Base-by-base conservation (phyloP, 2,329 filamentous ascomycete species). In the Ophiocordyceps australis region DNA sequence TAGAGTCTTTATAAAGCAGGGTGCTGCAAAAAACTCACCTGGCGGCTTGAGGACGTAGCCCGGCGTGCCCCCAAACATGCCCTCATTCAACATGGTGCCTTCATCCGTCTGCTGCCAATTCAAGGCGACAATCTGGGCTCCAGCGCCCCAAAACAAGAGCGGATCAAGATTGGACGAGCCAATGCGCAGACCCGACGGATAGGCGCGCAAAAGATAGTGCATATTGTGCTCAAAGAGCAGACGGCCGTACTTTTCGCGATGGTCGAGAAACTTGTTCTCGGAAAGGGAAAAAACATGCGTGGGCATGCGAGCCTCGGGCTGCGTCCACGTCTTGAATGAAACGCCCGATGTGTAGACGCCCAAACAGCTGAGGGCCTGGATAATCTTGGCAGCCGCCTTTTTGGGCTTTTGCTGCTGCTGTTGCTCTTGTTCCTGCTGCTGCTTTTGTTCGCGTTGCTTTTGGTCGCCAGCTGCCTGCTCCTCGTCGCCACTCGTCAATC, bases 1-100 rank as follows among this genome's bases (percentile, higher is more conserved):
- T 10, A 10, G 17, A n/a, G n/a, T n/a, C n/a, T n/a, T n/a, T n/a
- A n/a, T n/a, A n/a, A n/a, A n/a, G n/a, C n/a, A n/a, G n/a, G n/a
- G n/a, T n/a, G n/a, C n/a, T n/a, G n/a, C 17, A 10, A 10, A 7
- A 10, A 16, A 14, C 40, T 22, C 41, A 60, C 76, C 79, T 34
- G 65, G 54, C 0, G 85, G 85, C 49, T 94, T 94, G 21, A 92
- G 59, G 2, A 89, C 72, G 57, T 83, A 94, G 14, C 85, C 85
- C n/a, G 63, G 62, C 1, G 78, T 80, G 9, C 75, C 78, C 2
- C 71, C 65, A 49, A 93, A 93, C 81, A 92, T 89, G 38, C 71
- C 85, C 42, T 89, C 74, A 43, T 94, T 94, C 10, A 93, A 64
- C 86, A 94, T 94, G 74, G 91, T 91, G 17, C 81, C 83, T 38